Evolutionary conservation across 176 grass and related monocot genomes (phyloP), one percentile per base, ranked within the genome.

Genomic region (Echinochloa phyllopogon): DNA sequence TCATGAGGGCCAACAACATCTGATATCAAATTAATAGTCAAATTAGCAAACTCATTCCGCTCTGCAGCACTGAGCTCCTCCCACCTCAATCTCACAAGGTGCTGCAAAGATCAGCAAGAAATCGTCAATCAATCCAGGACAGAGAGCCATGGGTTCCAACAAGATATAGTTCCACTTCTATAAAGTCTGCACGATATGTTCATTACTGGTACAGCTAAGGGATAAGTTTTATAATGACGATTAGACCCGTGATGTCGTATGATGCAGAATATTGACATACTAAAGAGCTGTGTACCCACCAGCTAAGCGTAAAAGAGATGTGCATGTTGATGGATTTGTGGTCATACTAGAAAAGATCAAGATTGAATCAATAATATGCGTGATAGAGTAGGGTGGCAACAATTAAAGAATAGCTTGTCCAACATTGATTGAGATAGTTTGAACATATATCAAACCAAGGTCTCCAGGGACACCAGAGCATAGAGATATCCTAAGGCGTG

Each of bases 1-100:
- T 98, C 96, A 18, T 82, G 81, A 68, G 89, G 91, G 59, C 88
- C 90, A 78, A 94, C 88, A 87, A 95, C 89, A 69, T 95, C 93
- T 20, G 85, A 82, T 63, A 95, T 76, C 83, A 98, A 92, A 89
- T 91, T 98, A 76, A 94, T 63, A 18, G 91, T 90, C 58, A 89
- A 85, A 85, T 92, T 98, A 82, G 96, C 80, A 89, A 98, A 95
- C 79, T 98, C 96, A 82, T 90, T 98, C 79, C 78, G 86, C 81
- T 98, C 96, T 71, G 87, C 29, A 78, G 84, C 60, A 87, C 47
- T 91, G 51, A 98, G 87, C 79, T 98, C 93, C 78, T 98, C 96
- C 96, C 96, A 98, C 70, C 93, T 94, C 80, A 94, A 87, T 92
- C 96, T 88, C 77, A 98, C 96, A 78, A 98, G 88, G 81, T 98